Evolutionary conservation across 2,329 filamentous ascomycete genomes (phyloP).

Genomic region (Blastomyces gilchristii): DNA sequence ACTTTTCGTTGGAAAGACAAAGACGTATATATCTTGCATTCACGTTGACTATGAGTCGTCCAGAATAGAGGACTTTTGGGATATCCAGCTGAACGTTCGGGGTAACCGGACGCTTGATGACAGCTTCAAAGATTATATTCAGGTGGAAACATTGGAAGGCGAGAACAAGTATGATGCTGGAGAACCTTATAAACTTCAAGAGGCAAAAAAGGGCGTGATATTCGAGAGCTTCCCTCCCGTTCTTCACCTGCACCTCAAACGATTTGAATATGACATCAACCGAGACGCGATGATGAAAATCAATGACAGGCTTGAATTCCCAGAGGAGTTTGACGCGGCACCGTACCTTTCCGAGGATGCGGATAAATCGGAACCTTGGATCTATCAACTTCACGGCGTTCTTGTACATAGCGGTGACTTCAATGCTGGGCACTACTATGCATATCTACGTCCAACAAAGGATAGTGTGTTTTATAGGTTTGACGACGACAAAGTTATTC

Average conservation of each 20-base stretch:
- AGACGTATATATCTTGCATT: conserved; percentile 97
- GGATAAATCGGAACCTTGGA: conserved; percentile 79
- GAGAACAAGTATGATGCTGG: conserved; percentile 97
- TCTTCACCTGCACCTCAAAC: conserved; percentile 40
- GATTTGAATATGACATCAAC: conserved; percentile 95
- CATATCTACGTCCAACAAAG: conserved; percentile 86
- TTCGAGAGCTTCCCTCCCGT: conserved; percentile 59
- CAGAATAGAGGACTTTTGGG: conserved; percentile 95
- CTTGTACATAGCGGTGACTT: conserved; percentile 93
- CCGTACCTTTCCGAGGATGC: conserved; percentile 80
- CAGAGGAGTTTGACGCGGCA: conserved; percentile 50
- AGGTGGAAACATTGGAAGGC: conserved; percentile 92
- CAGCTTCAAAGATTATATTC: conserved; percentile 92
- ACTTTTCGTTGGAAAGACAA: conserved; percentile 95
- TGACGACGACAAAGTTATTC: conserved; percentile 95
- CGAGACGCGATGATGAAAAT: conserved; percentile 99
- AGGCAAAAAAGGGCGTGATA: conserved; percentile 95
- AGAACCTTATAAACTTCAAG: conserved; percentile 81
- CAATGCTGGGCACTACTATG: conserved; percentile 97
- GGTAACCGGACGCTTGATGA: conserved; percentile 88
- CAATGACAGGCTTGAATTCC: conserved; percentile 41
- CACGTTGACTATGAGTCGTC: conserved; percentile 97
- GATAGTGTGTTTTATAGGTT: conserved; percentile 95
- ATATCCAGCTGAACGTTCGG: conserved; percentile 92
- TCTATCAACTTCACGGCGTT: conserved; percentile 88